A percentile compares a stretch with the other conserved stretches of the same genome.
Evolutionary conservation across 2,329 filamentous ascomycete genomes (phyloP).

Genomic region (Cladosporium halotolerans): DNA sequence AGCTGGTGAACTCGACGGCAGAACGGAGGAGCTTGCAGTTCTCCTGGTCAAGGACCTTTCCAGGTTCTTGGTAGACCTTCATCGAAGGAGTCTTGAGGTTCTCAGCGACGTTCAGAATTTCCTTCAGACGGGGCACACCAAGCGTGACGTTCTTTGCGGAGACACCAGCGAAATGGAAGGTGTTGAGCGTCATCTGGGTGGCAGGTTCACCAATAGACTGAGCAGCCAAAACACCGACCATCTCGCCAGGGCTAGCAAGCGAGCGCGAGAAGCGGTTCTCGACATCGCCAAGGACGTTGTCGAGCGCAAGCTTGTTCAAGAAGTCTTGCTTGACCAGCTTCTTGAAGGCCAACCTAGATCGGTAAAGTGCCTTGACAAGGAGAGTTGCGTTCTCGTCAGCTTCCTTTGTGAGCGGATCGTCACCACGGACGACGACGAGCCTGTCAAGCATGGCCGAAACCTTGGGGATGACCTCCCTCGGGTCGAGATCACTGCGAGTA

Average conservation of each 20-base stretch:
- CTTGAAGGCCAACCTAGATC: slow-evolving; percentile 87
- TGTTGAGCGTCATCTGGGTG: slow-evolving; percentile 99
- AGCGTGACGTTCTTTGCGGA: slow-evolving; percentile 99
- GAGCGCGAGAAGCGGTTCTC: slow-evolving; percentile 82
- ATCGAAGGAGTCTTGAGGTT: slow-evolving; percentile 99
- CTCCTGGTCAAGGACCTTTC: slow-evolving; percentile 61
- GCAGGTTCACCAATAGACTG: slow-evolving; percentile 98
- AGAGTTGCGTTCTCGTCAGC: slow-evolving; percentile 84
- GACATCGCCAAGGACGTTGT: slow-evolving; percentile 84
- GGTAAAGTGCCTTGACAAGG: slow-evolving; percentile 85
- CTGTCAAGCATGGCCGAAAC: slow-evolving; percentile 69
- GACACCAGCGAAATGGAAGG: slow-evolving; percentile 99
- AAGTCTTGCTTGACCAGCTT: slow-evolving; percentile 79
- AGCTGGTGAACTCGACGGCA: slow-evolving; percentile 85
- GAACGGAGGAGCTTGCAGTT: slow-evolving; percentile 80
- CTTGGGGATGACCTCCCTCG: slow-evolving; percentile 75
- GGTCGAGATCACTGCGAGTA: slow-evolving; percentile 81
- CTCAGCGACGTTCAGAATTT: slow-evolving; percentile 95
- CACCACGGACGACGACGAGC: slow-evolving; percentile 79
- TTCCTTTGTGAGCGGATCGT: slow-evolving; percentile 74
- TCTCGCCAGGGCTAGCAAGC: slow-evolving; percentile 87
- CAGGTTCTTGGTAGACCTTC: slow-evolving; percentile 74
- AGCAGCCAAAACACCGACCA: slow-evolving; percentile 95
- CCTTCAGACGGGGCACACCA: slow-evolving; percentile 97
- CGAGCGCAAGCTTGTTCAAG: slow-evolving; percentile 84